Conservation (phyloP, 2,329 filamentous ascomycete genomes). For the Lanzia echinophila region DNA sequence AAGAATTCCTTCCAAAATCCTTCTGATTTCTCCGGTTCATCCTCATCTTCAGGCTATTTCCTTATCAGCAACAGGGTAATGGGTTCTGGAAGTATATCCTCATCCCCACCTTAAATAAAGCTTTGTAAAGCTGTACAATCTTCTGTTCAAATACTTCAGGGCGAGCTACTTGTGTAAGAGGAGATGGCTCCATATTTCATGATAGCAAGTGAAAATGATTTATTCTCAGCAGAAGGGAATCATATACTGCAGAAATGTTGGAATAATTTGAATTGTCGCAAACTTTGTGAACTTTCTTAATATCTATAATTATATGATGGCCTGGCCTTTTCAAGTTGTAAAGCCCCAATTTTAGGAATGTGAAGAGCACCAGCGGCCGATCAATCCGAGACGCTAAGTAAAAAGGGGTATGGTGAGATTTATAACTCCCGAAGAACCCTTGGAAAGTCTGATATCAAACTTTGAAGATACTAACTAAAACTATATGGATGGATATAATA, state of each 20-base stretch:
- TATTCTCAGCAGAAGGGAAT: neutral
- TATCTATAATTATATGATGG: neutral
- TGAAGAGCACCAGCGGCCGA: conserved; percentile 1
- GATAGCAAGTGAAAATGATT: conserved; percentile 14
- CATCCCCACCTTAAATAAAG: conserved; percentile 63
- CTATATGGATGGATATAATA: too few species aligned
- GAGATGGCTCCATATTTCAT: conserved; percentile 73
- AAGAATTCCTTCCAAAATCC: conserved; percentile 98
- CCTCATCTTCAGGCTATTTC: conserved; percentile 45
- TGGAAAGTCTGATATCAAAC: neutral
- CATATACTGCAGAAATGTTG: neutral
- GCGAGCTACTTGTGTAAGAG: conserved; percentile 84
- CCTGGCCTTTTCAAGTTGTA: neutral
- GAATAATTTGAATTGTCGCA: neutral
- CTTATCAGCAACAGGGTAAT: conserved; percentile 13
- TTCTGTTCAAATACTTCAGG: conserved; percentile 92
- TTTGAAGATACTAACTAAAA: too few species aligned
- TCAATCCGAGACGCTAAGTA: neutral
- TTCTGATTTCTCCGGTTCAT: conserved; percentile 66
- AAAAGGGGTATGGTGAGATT: neutral
- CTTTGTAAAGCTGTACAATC: conserved; percentile 82
- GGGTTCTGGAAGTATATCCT: conserved; percentile 2
- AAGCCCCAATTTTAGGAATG: neutral
- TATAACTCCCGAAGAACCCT: neutral
- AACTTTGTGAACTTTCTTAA: neutral